Percentiles rank a stretch among this genome's conserved stretches.
Conservation (phyloP, 2,329 filamentous ascomycete genomes). For the Fusarium sp. region DNA sequence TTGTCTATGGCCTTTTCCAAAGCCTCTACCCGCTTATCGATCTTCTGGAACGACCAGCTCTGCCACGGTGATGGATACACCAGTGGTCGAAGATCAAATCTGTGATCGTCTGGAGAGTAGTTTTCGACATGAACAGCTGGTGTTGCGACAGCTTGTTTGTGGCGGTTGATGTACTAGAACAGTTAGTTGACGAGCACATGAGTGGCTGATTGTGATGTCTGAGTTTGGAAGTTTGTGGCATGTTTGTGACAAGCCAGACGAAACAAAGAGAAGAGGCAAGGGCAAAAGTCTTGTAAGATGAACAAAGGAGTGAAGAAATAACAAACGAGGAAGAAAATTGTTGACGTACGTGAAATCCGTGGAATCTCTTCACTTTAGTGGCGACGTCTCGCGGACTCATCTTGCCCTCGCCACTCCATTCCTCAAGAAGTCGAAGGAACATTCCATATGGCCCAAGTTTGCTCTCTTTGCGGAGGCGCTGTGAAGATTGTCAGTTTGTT, state of each 20-base stretch:
- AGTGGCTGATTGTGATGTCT: not conserved
- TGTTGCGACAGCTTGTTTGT: slow-evolving; percentile 29
- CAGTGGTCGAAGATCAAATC: slow-evolving; percentile 45
- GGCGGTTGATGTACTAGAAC: slow-evolving; percentile 22
- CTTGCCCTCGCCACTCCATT: slow-evolving; percentile 53
- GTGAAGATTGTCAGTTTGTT: not conserved
- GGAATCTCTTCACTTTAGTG: slow-evolving; percentile 51
- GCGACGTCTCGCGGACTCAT: slow-evolving; percentile 54
- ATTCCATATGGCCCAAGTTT: slow-evolving; percentile 57
- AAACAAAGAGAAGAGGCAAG: not conserved
- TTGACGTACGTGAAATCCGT: slow-evolving; percentile 47
- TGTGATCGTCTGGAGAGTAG: slow-evolving; percentile 47
- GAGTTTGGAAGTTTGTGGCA: not conserved
- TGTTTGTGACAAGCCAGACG: not conserved
- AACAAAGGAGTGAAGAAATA: not conserved
- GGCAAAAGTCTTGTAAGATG: not conserved
- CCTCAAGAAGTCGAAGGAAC: slow-evolving; percentile 55
- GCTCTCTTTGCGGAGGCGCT: slow-evolving; percentile 55
- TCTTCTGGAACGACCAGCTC: slow-evolving; percentile 55
- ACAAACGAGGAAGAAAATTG: not conserved
- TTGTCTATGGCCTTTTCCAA: slow-evolving; percentile 46
- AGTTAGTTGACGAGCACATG: not conserved
- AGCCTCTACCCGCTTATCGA: slow-evolving; percentile 53
- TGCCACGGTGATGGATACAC: slow-evolving; percentile 52
- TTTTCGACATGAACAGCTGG: slow-evolving; percentile 26